phyloP scores from a whole-genome alignment of 2,329 filamentous ascomycete genomes.

The Xenosphaeropsis pyriputrescens region DNA sequence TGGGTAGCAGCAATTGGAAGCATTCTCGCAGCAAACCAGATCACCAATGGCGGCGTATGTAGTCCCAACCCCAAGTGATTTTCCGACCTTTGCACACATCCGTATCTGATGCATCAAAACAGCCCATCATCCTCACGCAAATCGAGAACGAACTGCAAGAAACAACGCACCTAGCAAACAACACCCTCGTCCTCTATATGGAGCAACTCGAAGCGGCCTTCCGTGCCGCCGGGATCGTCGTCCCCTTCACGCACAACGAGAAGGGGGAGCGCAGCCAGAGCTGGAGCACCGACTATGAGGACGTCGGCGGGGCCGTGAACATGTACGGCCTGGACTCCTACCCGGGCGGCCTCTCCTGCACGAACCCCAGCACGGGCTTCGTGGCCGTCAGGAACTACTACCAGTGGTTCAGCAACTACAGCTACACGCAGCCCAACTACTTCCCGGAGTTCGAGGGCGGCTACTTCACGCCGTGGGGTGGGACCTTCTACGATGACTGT shows the following conservation, averaged over 20 bases:
- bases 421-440: conserved; percentile 34
- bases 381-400: conserved; percentile 35
- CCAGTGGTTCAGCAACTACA: conserved; percentile 41
- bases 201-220: conserved; percentile 32
- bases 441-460: conserved; percentile 38
- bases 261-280: conserved; percentile 31
- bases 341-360: conserved; percentile 31
- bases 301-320: conserved; percentile 38
- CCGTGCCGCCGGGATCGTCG: conserved; percentile 27
- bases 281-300: conserved; percentile 38
- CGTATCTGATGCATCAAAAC: neutral
- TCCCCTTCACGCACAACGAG: conserved; percentile 34
- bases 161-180: conserved; percentile 23
- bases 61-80: neutral
- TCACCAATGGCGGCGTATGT: conserved; percentile 29
- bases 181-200: conserved; percentile 35
- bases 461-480: conserved; percentile 37
- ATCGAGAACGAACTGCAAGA: conserved; percentile 37
- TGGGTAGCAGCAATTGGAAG: conserved; percentile 29
- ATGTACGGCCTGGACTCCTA: conserved; percentile 32
- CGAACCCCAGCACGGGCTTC: conserved; percentile 31
- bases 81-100: neutral
- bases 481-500: conserved; percentile 34
- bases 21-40: conserved; percentile 32
- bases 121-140: conserved; percentile 33